These are phyloP conservation scores for Diaporthe aspalathi DNA, from an alignment of 2,329 filamentous ascomycete genomes.

Conservation along the genomic window DNA sequence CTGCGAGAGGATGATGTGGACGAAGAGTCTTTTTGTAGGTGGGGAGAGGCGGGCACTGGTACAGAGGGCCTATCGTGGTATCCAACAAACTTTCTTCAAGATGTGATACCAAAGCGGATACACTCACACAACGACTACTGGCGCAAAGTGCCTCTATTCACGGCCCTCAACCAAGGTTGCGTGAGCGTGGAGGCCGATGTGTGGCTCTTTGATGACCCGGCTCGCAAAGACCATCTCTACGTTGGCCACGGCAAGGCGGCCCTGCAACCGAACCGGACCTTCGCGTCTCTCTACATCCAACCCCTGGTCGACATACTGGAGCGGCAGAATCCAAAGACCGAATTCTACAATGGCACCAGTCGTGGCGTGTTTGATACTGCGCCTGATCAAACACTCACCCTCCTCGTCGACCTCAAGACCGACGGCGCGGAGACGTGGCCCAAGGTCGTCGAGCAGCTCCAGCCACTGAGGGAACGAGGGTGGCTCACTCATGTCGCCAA, in stretches of 20 bases:
- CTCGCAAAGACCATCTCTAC: slow-evolving; percentile 58
- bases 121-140: slow-evolving; percentile 81
- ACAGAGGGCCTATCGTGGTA: slow-evolving; percentile 57
- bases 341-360: slow-evolving; percentile 56
- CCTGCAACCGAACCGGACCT: slow-evolving; percentile 66
- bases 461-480: slow-evolving; percentile 67
- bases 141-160: slow-evolving; percentile 71
- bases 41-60: slow-evolving; percentile 52
- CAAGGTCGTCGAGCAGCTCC: slow-evolving; percentile 64
- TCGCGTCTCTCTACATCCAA: slow-evolving; percentile 72
- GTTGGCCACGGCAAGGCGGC: slow-evolving; percentile 72
- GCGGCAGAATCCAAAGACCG: slow-evolving; percentile 60
- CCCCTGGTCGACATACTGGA: slow-evolving; percentile 71
- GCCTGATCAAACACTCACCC: slow-evolving; percentile 64
- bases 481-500: slow-evolving; percentile 68
- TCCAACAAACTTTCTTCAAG: slow-evolving; percentile 63
- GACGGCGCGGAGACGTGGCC: slow-evolving; percentile 63
- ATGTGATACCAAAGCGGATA: slow-evolving; percentile 63
- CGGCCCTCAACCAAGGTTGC: slow-evolving; percentile 69
- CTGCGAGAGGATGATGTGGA: slow-evolving; percentile 41
- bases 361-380: slow-evolving; percentile 68
- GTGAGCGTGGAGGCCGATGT: slow-evolving; percentile 77
- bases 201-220: slow-evolving; percentile 65
- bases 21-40: slow-evolving; percentile 48
- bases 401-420: slow-evolving; percentile 79